These are phyloP conservation scores for Pachysandra terminalis DNA, from an alignment of 164 flowering plant species.

Conservation along the genomic window DNA sequence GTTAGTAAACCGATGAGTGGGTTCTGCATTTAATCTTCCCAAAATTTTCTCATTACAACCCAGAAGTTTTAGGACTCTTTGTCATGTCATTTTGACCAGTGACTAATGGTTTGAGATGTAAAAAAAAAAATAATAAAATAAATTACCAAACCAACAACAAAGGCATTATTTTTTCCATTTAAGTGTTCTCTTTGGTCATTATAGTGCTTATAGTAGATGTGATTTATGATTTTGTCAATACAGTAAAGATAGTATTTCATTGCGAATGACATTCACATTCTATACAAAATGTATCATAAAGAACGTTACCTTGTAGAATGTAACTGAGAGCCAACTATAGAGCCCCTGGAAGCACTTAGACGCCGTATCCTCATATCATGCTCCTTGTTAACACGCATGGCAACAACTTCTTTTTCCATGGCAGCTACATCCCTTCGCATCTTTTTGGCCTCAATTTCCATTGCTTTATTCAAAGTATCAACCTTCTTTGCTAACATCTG, in stretches of 20 bases:
- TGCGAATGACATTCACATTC: neutral
- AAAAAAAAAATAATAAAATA: too few relatives aligned
- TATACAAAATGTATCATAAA: neutral
- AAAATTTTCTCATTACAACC: too few relatives aligned
- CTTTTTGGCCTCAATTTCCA: slow-evolving; percentile 73
- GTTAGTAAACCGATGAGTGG: too few relatives aligned
- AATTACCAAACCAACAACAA: too few relatives aligned
- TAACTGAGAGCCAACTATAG: slow-evolving; percentile 35
- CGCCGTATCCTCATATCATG: slow-evolving; percentile 41
- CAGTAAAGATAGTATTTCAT: neutral
- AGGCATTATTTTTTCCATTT: too few relatives aligned
- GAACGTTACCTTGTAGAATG: slow-evolving; percentile 36
- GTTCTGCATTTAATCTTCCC: too few relatives aligned
- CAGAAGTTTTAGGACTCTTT: too few relatives aligned
- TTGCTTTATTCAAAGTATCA: slow-evolving; percentile 65
- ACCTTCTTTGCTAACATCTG: slow-evolving; percentile 78
- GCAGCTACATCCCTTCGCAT: slow-evolving; percentile 70
- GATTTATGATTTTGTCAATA: neutral
- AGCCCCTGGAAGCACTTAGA: slow-evolving; percentile 32
- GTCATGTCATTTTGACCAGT: too few relatives aligned
- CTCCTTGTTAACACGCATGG: slow-evolving; percentile 49
- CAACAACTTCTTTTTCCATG: slow-evolving; percentile 72
- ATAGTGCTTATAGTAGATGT: neutral
- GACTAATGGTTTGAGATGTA: too few relatives aligned
- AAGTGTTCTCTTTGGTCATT: too few relatives aligned